Evolutionary conservation across 345 rosid genomes (phyloP), one percentile per base, ranked within the genome.

Genomic region (Reutealis trisperma): DNA sequence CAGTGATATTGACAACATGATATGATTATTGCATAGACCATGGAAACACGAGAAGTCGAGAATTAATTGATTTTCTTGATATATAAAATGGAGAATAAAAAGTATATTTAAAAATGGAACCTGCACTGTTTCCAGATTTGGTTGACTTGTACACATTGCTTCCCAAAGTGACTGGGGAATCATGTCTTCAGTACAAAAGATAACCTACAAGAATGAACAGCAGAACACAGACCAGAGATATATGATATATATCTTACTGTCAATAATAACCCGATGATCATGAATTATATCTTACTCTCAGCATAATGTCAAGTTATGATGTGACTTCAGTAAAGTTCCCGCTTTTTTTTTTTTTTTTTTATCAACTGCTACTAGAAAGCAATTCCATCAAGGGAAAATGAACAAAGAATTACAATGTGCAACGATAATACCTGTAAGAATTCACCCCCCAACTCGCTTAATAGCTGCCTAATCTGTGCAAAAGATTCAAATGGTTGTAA

Each of bases 381-480:
- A 42, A 42, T 42, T 42, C 45, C 59, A 54, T 16, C 59, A 18
- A 54, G 19, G 59, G 66, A 15, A 37, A 49, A 67, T 51, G 27
- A 49, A 65, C 22, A 16, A 22, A 24, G 34, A 9, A 32, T 71
- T 86, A n/a, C n/a, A n/a, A n/a, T n/a, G n/a, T n/a, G n/a, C n/a
- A n/a, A n/a, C n/a, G n/a, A n/a, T n/a, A n/a, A n/a, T n/a, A 93
- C 98, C 97, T 90, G 85, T 85, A 94, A 70, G 78, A 94, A 94
- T 86, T 93, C 95, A 13, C 98, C 98, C 44, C 88, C 95, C 63
- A 94, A 73, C 67, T 88, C 95, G 84, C 85, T 88, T 65, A 94
- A 81, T 67, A 93, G 75, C 82, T 87, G 90, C 62, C 77, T 83
- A 67, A 93, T 86, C 98, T 94, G 90, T 76, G 41, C 3, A 25